phyloP scores from a whole-genome alignment of 148 eudicot species.

The Camellia japonica region DNA sequence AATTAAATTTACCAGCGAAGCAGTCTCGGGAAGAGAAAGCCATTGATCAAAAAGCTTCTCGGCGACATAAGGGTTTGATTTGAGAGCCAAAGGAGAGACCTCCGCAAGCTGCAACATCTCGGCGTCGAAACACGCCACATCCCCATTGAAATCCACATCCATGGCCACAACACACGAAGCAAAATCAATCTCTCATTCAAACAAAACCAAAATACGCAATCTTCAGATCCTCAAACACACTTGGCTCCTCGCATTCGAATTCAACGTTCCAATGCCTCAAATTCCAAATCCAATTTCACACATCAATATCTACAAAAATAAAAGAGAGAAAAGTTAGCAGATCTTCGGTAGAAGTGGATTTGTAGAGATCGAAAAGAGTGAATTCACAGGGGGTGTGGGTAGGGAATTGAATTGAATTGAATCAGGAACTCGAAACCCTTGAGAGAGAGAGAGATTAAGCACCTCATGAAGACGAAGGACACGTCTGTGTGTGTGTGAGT shows the following conservation, averaged over 20 bases:
- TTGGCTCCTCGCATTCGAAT: conserved; percentile 1
- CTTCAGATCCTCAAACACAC: conserved; percentile 18
- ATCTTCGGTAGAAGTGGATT: conserved; percentile 19
- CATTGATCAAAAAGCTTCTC: conserved; percentile 82
- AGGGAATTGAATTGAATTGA: conserved; percentile 10
- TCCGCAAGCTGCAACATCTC: conserved; percentile 75
- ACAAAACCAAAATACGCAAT: conserved; percentile 22
- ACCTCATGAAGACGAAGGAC: neutral
- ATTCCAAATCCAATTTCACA: neutral
- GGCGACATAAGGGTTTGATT: conserved; percentile 67
- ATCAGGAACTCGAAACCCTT: conserved; percentile 17
- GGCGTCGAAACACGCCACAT: conserved; percentile 60
- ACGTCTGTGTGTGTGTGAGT: neutral
- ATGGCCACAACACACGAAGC: conserved; percentile 25
- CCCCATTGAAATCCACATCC: conserved; percentile 77
- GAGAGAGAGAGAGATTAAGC: neutral
- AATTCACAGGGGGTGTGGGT: neutral
- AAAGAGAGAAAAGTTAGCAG: conserved; percentile 13
- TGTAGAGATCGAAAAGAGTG: neutral
- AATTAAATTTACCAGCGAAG: conserved; percentile 47
- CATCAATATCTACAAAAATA: neutral
- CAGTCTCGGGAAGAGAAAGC: conserved; percentile 78
- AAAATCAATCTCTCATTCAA: conserved; percentile 27
- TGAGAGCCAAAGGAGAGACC: conserved; percentile 68
- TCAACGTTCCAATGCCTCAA: neutral